These are phyloP conservation scores for Teratosphaeria epicoccoides DNA, from an alignment of 2,329 filamentous ascomycete genomes.

Conservation along the genomic window DNA sequence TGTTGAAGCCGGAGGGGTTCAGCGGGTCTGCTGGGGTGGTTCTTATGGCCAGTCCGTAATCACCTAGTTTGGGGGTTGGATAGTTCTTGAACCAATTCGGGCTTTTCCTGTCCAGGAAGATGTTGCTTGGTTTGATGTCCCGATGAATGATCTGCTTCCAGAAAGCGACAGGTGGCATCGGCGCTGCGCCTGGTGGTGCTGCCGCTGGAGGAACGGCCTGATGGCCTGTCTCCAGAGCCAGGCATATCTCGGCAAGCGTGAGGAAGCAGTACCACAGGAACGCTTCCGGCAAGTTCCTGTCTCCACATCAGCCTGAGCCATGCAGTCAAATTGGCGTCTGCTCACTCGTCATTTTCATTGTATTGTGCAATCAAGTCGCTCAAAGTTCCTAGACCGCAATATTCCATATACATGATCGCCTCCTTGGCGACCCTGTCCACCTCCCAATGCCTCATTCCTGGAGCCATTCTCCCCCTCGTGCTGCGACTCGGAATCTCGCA, in stretches of 20 bases:
- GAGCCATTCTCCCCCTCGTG: not conserved
- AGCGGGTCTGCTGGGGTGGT: constrained; percentile 6
- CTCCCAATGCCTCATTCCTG: not conserved
- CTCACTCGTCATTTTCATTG: not conserved
- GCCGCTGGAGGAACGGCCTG: not conserved
- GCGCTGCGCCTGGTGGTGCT: no score
- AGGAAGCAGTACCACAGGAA: not conserved
- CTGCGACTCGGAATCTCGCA: not conserved
- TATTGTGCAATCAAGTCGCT: not conserved
- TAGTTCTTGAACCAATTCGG: not conserved
- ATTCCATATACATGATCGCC: not conserved
- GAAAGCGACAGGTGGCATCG: not conserved
- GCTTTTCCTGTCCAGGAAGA: constrained; percentile 10
- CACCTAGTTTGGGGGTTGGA: constrained; percentile 7
- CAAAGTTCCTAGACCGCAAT: not conserved
- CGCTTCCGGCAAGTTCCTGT: not conserved
- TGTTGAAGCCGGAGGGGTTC: not conserved
- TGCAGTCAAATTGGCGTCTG: not conserved
- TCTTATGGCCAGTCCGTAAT: constrained; percentile 10
- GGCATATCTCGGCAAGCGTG: not conserved
- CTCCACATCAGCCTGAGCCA: not conserved
- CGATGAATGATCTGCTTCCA: constrained; percentile 12
- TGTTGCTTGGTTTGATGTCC: constrained; percentile 13
- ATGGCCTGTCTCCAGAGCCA: not conserved
- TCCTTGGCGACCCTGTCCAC: not conserved